phyloP scores from a whole-genome alignment of 208 protist species.

The Naegleria lovaniensis region DNA sequence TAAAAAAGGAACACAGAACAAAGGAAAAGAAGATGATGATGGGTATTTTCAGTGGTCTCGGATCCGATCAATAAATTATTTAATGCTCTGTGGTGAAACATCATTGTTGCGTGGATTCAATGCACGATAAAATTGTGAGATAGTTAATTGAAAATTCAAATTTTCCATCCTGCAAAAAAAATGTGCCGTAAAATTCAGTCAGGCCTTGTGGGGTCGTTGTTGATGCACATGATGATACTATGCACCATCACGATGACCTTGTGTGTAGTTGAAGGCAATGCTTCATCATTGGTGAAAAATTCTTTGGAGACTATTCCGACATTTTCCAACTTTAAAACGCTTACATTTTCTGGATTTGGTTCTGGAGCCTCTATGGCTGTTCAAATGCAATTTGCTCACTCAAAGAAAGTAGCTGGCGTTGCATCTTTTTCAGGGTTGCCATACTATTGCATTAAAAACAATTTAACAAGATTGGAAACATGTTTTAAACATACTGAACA shows the following conservation, averaged over 20 bases:
- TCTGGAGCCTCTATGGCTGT: conserved; percentile 30
- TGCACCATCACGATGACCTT: too few species aligned
- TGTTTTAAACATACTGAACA: neutral
- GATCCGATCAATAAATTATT: neutral
- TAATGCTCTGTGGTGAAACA: too few species aligned
- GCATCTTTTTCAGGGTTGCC: conserved; percentile 32
- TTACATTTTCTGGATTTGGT: conserved; percentile 24
- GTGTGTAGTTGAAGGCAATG: too few species aligned
- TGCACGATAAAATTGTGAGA: too few species aligned
- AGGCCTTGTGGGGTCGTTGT: too few species aligned
- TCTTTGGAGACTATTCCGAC: neutral
- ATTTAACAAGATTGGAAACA: neutral
- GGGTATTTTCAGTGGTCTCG: neutral
- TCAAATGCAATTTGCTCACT: conserved; percentile 33
- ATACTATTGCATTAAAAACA: neutral
- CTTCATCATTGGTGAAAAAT: too few species aligned
- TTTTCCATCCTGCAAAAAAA: too few species aligned
- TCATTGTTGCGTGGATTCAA: too few species aligned
- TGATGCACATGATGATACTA: too few species aligned
- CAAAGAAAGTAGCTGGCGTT: neutral
- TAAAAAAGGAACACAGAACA: neutral
- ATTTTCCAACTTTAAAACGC: neutral
- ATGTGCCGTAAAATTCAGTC: too few species aligned
- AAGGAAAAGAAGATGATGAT: neutral
- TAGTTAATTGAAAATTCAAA: too few species aligned